Conservation (phyloP, 495 filamentous ascomycete genomes). For the Massariosphaeria phaeospora region DNA sequence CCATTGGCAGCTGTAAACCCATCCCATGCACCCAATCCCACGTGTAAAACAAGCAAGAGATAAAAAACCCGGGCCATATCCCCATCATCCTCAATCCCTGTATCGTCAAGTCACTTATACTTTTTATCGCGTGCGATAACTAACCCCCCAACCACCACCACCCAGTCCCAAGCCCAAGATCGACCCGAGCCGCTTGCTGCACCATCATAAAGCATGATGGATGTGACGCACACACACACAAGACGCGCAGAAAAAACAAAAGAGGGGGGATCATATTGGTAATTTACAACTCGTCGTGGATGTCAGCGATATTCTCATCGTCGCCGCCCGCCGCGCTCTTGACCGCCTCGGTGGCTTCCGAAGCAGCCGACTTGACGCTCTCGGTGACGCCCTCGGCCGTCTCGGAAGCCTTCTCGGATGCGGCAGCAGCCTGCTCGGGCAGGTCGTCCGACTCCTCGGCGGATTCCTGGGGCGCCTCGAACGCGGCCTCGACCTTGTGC, state of each 20-base stretch:
- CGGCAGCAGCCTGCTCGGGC: conserved; percentile 46
- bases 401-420: conserved; percentile 43
- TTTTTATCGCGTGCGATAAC: conserved; percentile 2
- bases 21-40: neutral
- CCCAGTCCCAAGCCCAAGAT: neutral
- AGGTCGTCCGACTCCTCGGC: conserved; percentile 42
- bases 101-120: conserved; percentile 13
- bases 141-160: neutral
- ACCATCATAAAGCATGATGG: neutral
- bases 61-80: neutral
- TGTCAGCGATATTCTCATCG: too few relatives aligned
- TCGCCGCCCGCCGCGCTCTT: conserved; percentile 8
- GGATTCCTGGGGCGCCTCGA: conserved; percentile 45
- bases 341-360: conserved; percentile 25
- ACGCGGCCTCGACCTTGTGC: conserved; percentile 65
- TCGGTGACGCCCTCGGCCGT: conserved; percentile 43
- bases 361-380: conserved; percentile 36
- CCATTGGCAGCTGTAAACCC: neutral
- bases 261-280: conserved; percentile 14
- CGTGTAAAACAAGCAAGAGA: too few relatives aligned
- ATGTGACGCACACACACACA: neutral
- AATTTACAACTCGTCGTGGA: conserved; percentile 65
- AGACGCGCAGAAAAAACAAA: neutral
- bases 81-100: neutral
- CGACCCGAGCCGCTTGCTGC: too few relatives aligned